phyloP scores from a whole-genome alignment of 2,329 filamentous ascomycete genomes.

The Balansia obtecta region DNA sequence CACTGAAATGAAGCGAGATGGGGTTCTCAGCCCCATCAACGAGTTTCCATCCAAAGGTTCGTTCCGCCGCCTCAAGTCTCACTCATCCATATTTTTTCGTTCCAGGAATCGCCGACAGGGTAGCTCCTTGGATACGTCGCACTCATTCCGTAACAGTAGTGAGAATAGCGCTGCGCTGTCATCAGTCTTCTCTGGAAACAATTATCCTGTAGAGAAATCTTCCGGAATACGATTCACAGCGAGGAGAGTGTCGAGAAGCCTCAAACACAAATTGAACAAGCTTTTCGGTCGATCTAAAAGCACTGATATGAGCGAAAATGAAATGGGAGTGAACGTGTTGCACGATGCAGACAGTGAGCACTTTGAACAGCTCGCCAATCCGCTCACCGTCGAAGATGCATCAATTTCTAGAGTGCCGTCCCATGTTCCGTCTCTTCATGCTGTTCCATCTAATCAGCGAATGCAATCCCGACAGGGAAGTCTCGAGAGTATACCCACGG shows the following conservation, averaged over 20 bases:
- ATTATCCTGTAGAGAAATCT: slow-evolving; percentile 14
- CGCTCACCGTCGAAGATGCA: slow-evolving; percentile 25
- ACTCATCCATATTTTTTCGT: slow-evolving; percentile 32
- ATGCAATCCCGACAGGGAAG: slow-evolving; percentile 42
- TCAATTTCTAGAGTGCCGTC: slow-evolving; percentile 36
- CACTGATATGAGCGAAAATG: slow-evolving; percentile 5
- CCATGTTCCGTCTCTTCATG: slow-evolving; percentile 37
- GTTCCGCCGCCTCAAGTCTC: slow-evolving; percentile 23
- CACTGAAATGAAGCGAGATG: background rate
- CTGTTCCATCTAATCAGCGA: slow-evolving; percentile 31
- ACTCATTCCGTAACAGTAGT: slow-evolving; percentile 36
- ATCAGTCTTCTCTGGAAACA: slow-evolving; percentile 17
- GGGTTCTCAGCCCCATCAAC: slow-evolving; percentile 24
- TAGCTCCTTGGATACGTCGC: slow-evolving; percentile 26
- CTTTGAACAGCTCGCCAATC: slow-evolving; percentile 21
- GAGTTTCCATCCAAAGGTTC: slow-evolving; percentile 23
- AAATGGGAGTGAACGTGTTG: slow-evolving; percentile 5
- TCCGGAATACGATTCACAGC: slow-evolving; percentile 35
- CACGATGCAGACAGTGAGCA: slow-evolving; percentile 16
- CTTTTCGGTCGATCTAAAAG: slow-evolving; percentile 20
- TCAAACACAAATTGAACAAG: slow-evolving; percentile 48
- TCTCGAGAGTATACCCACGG: slow-evolving; percentile 34
- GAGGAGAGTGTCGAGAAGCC: slow-evolving; percentile 47
- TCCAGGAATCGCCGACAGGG: slow-evolving; percentile 23
- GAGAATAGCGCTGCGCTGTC: slow-evolving; percentile 24